A percentile compares a stretch with the other conserved stretches of the same genome.
Conservation (phyloP, 1,284 basidiomycete species). For the Omphalotus olearius region DNA sequence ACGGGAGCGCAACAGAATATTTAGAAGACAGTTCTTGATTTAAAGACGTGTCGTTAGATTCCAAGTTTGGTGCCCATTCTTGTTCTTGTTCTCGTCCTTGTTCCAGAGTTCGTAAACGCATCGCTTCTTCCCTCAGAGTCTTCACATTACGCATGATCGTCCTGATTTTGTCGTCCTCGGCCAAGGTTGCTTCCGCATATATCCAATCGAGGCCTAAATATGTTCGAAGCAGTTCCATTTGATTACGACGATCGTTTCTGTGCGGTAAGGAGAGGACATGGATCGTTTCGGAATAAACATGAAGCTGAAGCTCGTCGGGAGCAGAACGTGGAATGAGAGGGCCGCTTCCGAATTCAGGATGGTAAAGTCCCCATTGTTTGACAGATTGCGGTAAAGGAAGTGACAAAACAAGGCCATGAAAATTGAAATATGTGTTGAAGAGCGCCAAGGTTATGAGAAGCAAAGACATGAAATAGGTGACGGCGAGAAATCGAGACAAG, state of each 20-base stretch:
- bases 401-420: too few species aligned
- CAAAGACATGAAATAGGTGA: too few species aligned
- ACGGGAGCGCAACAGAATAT: slow-evolving; percentile 18
- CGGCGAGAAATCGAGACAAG: too few species aligned
- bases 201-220: slow-evolving; percentile 46
- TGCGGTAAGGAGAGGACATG: slow-evolving; percentile 58
- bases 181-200: slow-evolving; percentile 45
- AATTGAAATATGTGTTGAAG: too few species aligned
- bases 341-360: too few species aligned
- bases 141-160: slow-evolving; percentile 40
- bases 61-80: too few species aligned
- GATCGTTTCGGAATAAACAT: slow-evolving; percentile 22
- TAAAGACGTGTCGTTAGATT: too few species aligned
- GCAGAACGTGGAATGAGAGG: too few species aligned
- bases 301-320: too few species aligned
- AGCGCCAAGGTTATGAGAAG: too few species aligned
- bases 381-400: too few species aligned
- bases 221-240: slow-evolving; percentile 49
- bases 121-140: slow-evolving; percentile 24
- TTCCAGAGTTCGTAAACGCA: slow-evolving; percentile 3
- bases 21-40: not conserved
- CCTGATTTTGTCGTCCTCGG: slow-evolving; percentile 32
- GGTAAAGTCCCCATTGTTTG: too few species aligned
- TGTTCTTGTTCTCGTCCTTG: not conserved
- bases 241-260: slow-evolving; percentile 43